Conservation (phyloP, 352 stramenopile genomes). For the Phytophthora hybrid region DNA sequence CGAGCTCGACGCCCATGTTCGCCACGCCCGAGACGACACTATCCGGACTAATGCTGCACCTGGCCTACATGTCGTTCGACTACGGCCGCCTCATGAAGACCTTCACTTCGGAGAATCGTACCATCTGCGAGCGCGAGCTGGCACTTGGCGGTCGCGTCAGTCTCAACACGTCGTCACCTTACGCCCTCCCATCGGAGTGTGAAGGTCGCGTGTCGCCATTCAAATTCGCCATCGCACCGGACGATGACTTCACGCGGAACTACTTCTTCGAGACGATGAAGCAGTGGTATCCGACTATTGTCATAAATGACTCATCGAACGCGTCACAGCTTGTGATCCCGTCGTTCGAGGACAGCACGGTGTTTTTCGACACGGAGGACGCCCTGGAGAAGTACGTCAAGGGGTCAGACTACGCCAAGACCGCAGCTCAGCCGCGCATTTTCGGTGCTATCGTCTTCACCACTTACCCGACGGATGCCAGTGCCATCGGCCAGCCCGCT, state of each 20-base stretch:
- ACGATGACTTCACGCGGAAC: slow-evolving; percentile 48
- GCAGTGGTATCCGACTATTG: slow-evolving; percentile 52
- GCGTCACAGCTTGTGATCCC: slow-evolving; percentile 36
- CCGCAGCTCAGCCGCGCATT: slow-evolving; percentile 42
- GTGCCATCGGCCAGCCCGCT: slow-evolving; percentile 31
- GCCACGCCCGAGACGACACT: slow-evolving; percentile 68
- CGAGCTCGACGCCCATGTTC: slow-evolving; percentile 43
- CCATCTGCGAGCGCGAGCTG: slow-evolving; percentile 35
- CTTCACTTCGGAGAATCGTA: slow-evolving; percentile 41
- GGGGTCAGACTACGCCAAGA: slow-evolving; percentile 41
- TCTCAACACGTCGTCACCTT: slow-evolving; percentile 36
- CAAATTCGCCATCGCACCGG: slow-evolving; percentile 56
- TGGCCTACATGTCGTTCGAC: slow-evolving; percentile 42
- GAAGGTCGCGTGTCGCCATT: slow-evolving; percentile 56
- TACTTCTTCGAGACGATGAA: slow-evolving; percentile 53
- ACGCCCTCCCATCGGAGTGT: slow-evolving; percentile 40
- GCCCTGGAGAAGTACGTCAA: slow-evolving; percentile 50
- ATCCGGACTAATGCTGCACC: slow-evolving; percentile 63
- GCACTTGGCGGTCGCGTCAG: slow-evolving; percentile 25
- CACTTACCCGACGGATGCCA: slow-evolving; percentile 23
- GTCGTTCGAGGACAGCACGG: slow-evolving; percentile 46
- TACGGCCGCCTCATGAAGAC: slow-evolving; percentile 42
- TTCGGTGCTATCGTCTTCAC: slow-evolving; percentile 60
- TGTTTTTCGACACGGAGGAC: slow-evolving; percentile 48
- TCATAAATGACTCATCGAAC: slow-evolving; percentile 25